Evolutionary conservation across 2,329 filamentous ascomycete genomes (phyloP), one percentile per base, ranked within the genome.

Genomic region (Scopulariopsis brevicaulis): DNA sequence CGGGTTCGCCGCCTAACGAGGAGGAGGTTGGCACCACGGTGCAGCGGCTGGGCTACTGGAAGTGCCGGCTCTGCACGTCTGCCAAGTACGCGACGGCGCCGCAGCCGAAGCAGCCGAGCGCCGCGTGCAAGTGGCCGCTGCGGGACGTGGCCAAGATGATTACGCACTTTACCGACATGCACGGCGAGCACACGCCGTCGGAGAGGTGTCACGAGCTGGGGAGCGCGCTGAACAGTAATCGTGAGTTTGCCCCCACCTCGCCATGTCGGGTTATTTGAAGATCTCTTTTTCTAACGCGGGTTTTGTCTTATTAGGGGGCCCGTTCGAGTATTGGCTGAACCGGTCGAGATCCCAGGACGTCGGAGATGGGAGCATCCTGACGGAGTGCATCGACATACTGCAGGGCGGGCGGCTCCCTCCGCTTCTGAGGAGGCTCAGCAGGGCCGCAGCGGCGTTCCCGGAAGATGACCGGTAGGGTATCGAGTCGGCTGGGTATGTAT

Each of bases 301-400:
- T 54, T 32, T 58, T 46, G 57, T 53, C 22, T 4, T 28, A 54
- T 32, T 37, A 74, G 71, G 70, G 6, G 74, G 75, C 0, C 74
- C 75, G 0, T 76, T 77, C 59, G 71, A 74, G 64, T 75, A 77
- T 63, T 77, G 74, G 74, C 66, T 77, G n/a, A 69, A 70, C 11
- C 67, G 70, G 43, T 75, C 74, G 5, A 70, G 71, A 50, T 64
- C 63, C 4, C 70, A 74, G 59, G 69, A 71, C 22, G 63, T 73
- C 11, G 65, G 68, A 0, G 67, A 73, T 56, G 58, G 62, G 1
- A 59, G 61, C 3, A 54, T 71, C 35, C 70, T 77, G 7, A 70
- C 73, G 25, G 66, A 72, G 20, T 69, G 68, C 40, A 66, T 77
- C 57, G 60, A 58, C 1, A 64, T 62, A 20, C 65, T 77, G 25